A percentile compares a stretch with the other conserved stretches of the same genome.
Conservation (phyloP, 352 stramenopile genomes). For the Pythium phragmitis region DNA sequence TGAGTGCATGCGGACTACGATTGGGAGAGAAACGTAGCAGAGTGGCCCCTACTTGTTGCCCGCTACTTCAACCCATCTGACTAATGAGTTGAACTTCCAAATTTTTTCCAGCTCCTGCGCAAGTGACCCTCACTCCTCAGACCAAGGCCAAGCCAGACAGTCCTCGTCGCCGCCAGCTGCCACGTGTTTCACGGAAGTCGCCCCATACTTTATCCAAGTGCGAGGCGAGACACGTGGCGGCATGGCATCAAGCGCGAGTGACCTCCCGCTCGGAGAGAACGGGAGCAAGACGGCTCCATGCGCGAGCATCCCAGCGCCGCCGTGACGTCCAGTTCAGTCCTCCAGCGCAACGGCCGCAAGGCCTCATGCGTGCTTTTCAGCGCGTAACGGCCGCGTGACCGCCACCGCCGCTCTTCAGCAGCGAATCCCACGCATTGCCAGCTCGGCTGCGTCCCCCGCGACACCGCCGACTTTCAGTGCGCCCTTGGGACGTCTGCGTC, state of each 20-base stretch:
- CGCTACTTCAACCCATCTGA: too few relatives aligned
- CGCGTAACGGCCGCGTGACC: too few relatives aligned
- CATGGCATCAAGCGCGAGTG: not conserved
- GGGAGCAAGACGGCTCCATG: not conserved
- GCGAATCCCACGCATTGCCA: not conserved
- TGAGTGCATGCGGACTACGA: too few relatives aligned
- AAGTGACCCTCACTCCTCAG: not conserved
- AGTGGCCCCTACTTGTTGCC: too few relatives aligned
- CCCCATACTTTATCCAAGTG: constrained; percentile 1
- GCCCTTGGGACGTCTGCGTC: too few relatives aligned
- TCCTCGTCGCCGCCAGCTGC: not conserved
- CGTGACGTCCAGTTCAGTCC: not conserved
- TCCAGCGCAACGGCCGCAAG: too few relatives aligned
- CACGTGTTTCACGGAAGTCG: not conserved
- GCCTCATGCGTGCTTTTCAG: too few relatives aligned
- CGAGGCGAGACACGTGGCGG: not conserved
- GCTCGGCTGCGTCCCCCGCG: too few relatives aligned
- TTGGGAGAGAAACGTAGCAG: too few relatives aligned
- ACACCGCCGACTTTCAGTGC: too few relatives aligned
- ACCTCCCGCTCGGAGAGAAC: not conserved
- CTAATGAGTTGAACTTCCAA: not conserved
- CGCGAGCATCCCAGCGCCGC: not conserved
- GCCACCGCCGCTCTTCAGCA: too few relatives aligned
- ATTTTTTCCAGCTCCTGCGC: constrained; percentile 3
- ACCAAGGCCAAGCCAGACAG: not conserved